A percentile compares a stretch with the other conserved stretches of the same genome.
These are phyloP conservation scores for Trametes maxima DNA, from an alignment of 768 basidiomycete genomes.

Conservation along the genomic window DNA sequence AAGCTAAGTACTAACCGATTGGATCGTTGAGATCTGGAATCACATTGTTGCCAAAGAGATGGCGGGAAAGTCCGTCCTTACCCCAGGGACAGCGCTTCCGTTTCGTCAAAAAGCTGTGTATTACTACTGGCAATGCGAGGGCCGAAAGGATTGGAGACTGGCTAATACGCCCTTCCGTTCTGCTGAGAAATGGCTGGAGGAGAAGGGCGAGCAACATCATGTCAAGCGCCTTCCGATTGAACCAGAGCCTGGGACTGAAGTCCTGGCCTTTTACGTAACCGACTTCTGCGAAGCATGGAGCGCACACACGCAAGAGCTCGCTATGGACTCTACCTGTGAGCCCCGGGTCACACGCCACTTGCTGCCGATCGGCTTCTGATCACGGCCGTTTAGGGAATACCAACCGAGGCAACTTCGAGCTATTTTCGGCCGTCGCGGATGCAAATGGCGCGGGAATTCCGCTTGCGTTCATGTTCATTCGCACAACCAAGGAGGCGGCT, in stretches of 20 bases:
- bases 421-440: constrained; percentile 38
- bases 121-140: too few species aligned
- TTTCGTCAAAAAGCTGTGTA: not conserved
- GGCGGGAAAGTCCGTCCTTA: not conserved
- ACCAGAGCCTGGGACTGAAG: constrained; percentile 11
- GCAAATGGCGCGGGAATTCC: constrained; percentile 37
- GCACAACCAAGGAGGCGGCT: constrained; percentile 16
- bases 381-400: constrained; percentile 33
- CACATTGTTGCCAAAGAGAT: not conserved
- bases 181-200: not conserved
- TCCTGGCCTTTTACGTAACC: constrained; percentile 13
- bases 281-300: constrained; percentile 15
- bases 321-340: constrained; percentile 23
- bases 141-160: too few species aligned
- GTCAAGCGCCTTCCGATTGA: constrained; percentile 5
- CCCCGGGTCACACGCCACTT: not conserved
- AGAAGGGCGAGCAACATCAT: not conserved
- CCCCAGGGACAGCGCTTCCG: not conserved
- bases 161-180: not conserved
- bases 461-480: constrained; percentile 33
- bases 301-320: constrained; percentile 13
- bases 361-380: not conserved
- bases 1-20: too few species aligned
- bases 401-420: constrained; percentile 36
- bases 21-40: not conserved